These are phyloP conservation scores for Podochytrium sp. DNA, from an alignment of 192 early-diverging fungal genomes.

Conservation along the genomic window DNA sequence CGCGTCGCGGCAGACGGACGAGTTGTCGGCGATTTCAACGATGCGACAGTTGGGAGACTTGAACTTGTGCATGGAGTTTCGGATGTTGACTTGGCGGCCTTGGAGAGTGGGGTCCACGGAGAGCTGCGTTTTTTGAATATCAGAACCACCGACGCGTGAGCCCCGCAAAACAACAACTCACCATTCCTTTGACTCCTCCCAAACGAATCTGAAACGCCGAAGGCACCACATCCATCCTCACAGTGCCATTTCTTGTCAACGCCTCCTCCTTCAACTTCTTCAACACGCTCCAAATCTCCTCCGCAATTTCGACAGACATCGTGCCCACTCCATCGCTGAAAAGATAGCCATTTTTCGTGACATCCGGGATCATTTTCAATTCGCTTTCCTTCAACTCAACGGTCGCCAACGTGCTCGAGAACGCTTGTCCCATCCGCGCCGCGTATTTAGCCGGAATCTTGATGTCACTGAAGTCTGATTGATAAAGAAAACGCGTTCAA, in stretches of 20 bases:
- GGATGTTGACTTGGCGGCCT: slow-evolving; percentile 48
- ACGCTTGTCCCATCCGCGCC: slow-evolving; percentile 60
- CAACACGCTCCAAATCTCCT: slow-evolving; percentile 27
- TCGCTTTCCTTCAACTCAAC: not conserved
- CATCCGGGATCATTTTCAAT: slow-evolving; percentile 61
- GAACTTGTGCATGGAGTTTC: slow-evolving; percentile 67
- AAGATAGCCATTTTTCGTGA: slow-evolving; percentile 55
- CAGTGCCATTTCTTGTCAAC: too few relatives aligned
- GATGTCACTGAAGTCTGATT: slow-evolving; percentile 63
- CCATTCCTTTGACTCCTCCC: slow-evolving; percentile 57
- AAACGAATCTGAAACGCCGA: slow-evolving; percentile 78
- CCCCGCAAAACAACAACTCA: slow-evolving; percentile 10
- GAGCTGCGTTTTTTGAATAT: too few relatives aligned
- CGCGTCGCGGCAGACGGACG: slow-evolving; percentile 44
- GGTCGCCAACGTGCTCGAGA: slow-evolving; percentile 16
- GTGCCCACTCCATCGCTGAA: slow-evolving; percentile 81
- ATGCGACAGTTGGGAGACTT: slow-evolving; percentile 43
- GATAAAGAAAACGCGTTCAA: too few relatives aligned
- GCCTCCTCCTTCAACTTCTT: slow-evolving; percentile 17
- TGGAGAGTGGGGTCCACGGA: slow-evolving; percentile 34
- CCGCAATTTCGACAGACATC: slow-evolving; percentile 56
- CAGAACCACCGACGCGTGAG: too few relatives aligned
- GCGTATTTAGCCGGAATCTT: slow-evolving; percentile 70
- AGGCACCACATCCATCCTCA: slow-evolving; percentile 35
- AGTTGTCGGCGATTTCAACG: slow-evolving; percentile 64